Base-by-base conservation (phyloP, 257 asterid genomes). In the Rehmannia glutinosa region DNA sequence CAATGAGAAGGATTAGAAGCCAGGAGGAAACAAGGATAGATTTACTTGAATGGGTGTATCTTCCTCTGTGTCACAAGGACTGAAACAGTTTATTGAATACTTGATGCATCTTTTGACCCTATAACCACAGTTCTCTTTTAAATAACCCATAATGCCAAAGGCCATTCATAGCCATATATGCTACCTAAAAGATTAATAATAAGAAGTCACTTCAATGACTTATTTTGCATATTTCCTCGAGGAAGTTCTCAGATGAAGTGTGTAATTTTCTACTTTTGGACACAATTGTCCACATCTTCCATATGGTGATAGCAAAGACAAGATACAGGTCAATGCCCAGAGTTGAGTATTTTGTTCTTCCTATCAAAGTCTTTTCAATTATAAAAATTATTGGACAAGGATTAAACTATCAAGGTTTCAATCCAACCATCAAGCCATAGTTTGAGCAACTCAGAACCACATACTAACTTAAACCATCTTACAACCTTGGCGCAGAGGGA, bases 401-500 rank as follows among this genome's bases (percentile, higher is more conserved):
- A 54, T 39, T 28, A 33, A 24, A 45, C 35, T 35, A 47, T 38
- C 8, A 63, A 21, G 28, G 49, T 23, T 54, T 36, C 13, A 39
- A 39, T 41, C 49, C 64, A 46, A 55, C 60, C 62, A 8, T 47
- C 64, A 19, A 8, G 16, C 41, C 68, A 58, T 39, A 62, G 4
- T 57, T 35, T 19, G 46, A 8, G 20, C 43, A 69, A 49, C 52
- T 45, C 35, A 69, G 21, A 70, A 46, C 52, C 8, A 67, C 6
- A 8, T n/a, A 39, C 46, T 1, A 13, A 66, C 66, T 59, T 45
- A 41, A 79, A 64, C 61, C 42, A 58, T 32, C 58, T 53, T 64
- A 74, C 76, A 62, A 92, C 99, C 97, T 93, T 86, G 55, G 97
- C 95, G 56, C 99, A 93, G 45, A 85, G 71, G 41, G 97, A 81